A percentile compares a stretch with the other conserved stretches of the same genome.
Conservation (phyloP, 192 early-diverging fungal species). For the Backusella australiensis region DNA sequence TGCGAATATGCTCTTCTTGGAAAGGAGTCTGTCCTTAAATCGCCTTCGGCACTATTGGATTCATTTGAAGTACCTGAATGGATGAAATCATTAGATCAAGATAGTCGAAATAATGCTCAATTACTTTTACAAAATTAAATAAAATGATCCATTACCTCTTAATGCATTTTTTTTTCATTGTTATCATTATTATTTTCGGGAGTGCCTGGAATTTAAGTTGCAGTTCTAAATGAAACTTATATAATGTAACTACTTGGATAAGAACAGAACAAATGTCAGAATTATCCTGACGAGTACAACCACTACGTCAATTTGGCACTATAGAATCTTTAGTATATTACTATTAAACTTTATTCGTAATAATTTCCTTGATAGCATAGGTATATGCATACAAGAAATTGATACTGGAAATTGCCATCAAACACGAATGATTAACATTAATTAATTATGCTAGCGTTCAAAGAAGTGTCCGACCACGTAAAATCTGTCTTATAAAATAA, state of each 20-base stretch:
- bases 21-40: neutral
- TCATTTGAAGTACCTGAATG: constrained; percentile 6
- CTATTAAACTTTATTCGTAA: neutral
- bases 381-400: neutral
- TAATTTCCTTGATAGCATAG: neutral
- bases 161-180: neutral
- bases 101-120: neutral
- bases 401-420: too few relatives aligned
- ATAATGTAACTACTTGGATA: neutral
- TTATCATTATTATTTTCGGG: neutral
- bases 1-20: neutral
- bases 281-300: neutral
- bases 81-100: neutral
- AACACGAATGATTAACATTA: too few relatives aligned
- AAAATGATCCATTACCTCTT: neutral
- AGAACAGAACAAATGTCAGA: neutral
- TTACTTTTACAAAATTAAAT: constrained; percentile 4
- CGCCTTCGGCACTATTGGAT: neutral
- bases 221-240: neutral
- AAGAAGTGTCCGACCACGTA: neutral
- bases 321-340: neutral
- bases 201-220: constrained; percentile 7
- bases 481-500: neutral
- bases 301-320: neutral
- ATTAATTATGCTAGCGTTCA: neutral